A percentile compares a stretch with the other conserved stretches of the same genome.
phyloP scores from a whole-genome alignment of 192 early-diverging fungal species.

The Phycomyces blakesleeanus region DNA sequence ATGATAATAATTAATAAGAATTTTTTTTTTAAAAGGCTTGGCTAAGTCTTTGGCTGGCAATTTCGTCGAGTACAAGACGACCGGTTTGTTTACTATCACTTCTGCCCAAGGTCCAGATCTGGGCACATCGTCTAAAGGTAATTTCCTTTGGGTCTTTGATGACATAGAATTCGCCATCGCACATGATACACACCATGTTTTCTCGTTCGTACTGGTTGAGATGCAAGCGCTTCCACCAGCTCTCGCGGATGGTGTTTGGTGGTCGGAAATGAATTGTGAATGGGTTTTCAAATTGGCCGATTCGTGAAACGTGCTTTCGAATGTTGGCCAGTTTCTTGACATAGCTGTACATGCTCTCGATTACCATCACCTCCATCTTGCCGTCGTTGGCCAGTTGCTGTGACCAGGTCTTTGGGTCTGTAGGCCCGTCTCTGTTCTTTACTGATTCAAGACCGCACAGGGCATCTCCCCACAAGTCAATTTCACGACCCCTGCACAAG shows the following conservation, averaged over 20 bases:
- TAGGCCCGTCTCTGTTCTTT: constrained; percentile 44
- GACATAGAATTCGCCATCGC: constrained; percentile 77
- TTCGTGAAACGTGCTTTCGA: constrained; percentile 51
- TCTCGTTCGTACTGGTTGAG: constrained; percentile 21
- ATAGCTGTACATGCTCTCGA: constrained; percentile 58
- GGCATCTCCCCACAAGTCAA: constrained; percentile 65
- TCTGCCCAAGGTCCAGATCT: constrained; percentile 61
- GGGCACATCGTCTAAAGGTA: constrained; percentile 59
- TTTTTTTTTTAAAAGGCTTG: too few species aligned
- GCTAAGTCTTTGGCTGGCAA: neutral
- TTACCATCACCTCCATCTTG: constrained; percentile 63
- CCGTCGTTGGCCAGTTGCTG: constrained; percentile 67
- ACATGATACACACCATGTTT: constrained; percentile 63
- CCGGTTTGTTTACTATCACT: constrained; percentile 12
- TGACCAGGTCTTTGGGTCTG: constrained; percentile 52
- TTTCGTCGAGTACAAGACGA: constrained; percentile 27
- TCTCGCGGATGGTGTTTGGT: neutral
- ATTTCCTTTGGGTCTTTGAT: constrained; percentile 54
- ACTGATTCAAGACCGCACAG: constrained; percentile 35
- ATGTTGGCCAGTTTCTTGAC: constrained; percentile 55
- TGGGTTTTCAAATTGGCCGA: constrained; percentile 61
- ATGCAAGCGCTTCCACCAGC: neutral
- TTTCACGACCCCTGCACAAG: constrained; percentile 48
- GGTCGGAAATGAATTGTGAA: constrained; percentile 55
- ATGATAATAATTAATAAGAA: too few species aligned